phyloP scores from a whole-genome alignment of 805 yeast genomes.

The Saturnispora diversa region DNA sequence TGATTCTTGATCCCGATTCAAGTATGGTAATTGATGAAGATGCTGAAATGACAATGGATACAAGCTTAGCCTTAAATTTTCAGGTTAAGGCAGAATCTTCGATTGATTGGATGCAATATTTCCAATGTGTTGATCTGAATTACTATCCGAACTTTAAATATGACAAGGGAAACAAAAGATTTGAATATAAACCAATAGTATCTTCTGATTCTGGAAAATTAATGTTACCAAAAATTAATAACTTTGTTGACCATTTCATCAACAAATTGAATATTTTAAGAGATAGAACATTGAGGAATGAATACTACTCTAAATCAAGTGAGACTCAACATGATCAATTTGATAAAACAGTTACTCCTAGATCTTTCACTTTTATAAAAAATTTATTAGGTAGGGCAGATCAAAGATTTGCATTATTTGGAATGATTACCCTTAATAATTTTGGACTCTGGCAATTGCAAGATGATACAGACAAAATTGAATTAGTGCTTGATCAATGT shows the following conservation, averaged over 20 bases:
- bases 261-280: conserved; percentile 54
- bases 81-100: conserved; percentile 2
- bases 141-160: conserved; percentile 59
- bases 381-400: conserved; percentile 84
- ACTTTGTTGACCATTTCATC: conserved; percentile 36
- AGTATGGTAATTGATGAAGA: conserved; percentile 9
- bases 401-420: conserved; percentile 65
- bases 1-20: conserved; percentile 13
- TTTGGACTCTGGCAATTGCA: conserved; percentile 70
- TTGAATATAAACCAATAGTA: conserved; percentile 30
- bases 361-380: conserved; percentile 60
- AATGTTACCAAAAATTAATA: conserved; percentile 18
- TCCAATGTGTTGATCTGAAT: conserved; percentile 54
- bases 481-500: conserved; percentile 56
- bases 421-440: conserved; percentile 55
- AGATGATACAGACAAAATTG: conserved; percentile 71
- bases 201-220: neutral
- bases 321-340: conserved; percentile 1
- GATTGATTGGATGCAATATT: conserved; percentile 67
- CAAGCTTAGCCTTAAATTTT: conserved; percentile 4
- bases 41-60: conserved; percentile 9
- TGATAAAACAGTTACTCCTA: conserved; percentile 11
- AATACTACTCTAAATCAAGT: conserved; percentile 22
- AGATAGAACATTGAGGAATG: conserved; percentile 72
- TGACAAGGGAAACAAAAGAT: conserved; percentile 55